A percentile compares a stretch with the other conserved stretches of the same genome.
Evolutionary conservation across 495 filamentous ascomycete species (phyloP).

Genomic region (Neurospora sp.): DNA sequence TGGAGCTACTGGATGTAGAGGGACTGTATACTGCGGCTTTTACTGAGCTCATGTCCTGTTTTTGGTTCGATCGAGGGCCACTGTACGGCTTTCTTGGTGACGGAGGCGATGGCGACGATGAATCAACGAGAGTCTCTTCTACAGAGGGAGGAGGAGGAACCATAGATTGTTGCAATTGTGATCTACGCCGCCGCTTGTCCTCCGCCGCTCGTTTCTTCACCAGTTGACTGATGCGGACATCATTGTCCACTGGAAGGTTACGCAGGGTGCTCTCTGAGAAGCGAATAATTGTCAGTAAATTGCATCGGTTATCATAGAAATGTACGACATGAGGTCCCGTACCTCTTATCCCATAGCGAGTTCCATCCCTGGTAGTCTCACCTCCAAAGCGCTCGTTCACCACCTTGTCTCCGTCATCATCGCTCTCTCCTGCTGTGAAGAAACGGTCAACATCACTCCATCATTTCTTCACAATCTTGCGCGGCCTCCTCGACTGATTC

Average conservation of each 20-base stretch:
- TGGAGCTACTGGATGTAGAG: not conserved
- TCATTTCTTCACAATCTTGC: not conserved
- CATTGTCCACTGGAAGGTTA: not conserved
- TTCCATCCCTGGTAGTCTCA: not conserved
- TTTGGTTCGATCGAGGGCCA: not conserved
- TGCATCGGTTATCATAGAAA: not conserved
- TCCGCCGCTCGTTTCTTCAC: slow-evolving; percentile 10
- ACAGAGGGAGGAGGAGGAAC: not conserved
- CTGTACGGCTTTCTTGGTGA: not conserved
- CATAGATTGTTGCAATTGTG: not conserved
- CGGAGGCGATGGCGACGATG: not conserved
- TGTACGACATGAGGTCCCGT: not conserved
- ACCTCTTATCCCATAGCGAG: not conserved
- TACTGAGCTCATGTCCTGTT: not conserved
- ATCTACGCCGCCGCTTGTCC: not conserved
- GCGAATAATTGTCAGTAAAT: not conserved
- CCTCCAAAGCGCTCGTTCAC: not conserved
- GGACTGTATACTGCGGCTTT: not conserved
- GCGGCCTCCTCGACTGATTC: not conserved
- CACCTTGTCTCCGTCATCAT: not conserved
- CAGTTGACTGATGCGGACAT: slow-evolving; percentile 10
- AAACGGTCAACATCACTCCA: not conserved
- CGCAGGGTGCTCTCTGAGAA: not conserved
- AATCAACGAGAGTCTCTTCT: not conserved
- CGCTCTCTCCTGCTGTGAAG: not conserved